Base-by-base conservation (phyloP, 106 monocot species). In the Posidonia australis region DNA sequence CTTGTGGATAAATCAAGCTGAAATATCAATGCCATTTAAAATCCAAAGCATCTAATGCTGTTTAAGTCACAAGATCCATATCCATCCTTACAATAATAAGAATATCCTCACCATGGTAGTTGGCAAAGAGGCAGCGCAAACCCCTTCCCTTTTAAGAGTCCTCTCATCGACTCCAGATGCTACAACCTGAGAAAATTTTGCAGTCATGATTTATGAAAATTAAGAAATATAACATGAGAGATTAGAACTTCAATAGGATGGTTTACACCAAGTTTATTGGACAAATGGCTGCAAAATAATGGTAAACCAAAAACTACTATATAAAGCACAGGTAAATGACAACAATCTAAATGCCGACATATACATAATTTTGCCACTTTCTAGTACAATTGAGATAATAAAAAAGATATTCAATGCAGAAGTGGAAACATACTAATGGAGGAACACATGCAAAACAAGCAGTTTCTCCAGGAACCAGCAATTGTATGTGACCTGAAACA, bases 391-490 rank as follows among this genome's bases (percentile, higher is more conserved):
- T 17, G 0, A 3, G 30, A 16, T n/a, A 36, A 60, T 17, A 19
- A n/a, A 18, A 43, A 41, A 41, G 29, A 42, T 29, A 27, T 58
- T 5, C 5, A 23, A 3, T 57, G 23, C 18, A 29, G 26, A 16
- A 14, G 14, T 1, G 26, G 13, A 51, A 69, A 74, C 63, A 57
- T 80, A 90, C 90, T 80, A 90, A 25, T 14, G 94, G 94, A 67
- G 94, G 94, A 43, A 84, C 94, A 77, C 94, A 90, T 55, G 94
- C 90, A 82, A 96, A 96, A 74, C 94, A 96, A 63, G 94, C 94
- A 57, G 82, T 96, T 74, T 90, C 90, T 36, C 94, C 90, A 66
- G 94, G 94, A 74, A 90, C 59, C 48, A 96, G 66, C 62, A 96
- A 73, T 62, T 96, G 94, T 74, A 96, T 87, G 72, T 96, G 94